Percentiles rank a stretch among this genome's conserved stretches.
These are phyloP conservation scores for Chlamydomonas incerta DNA, from an alignment of 139 green algal genomes.

Conservation along the genomic window DNA sequence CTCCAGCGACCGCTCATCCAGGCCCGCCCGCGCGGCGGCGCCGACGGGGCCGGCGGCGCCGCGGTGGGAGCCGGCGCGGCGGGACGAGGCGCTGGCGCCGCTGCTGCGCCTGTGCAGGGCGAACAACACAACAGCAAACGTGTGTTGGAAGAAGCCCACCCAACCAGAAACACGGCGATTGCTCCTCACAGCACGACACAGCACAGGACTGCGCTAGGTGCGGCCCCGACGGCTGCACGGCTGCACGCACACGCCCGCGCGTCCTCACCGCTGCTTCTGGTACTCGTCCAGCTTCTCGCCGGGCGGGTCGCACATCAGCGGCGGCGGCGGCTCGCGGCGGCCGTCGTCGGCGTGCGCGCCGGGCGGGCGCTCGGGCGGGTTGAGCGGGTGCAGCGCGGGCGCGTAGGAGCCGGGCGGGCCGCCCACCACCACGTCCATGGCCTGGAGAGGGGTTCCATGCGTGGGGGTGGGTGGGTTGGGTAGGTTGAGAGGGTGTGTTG, in stretches of 20 bases:
- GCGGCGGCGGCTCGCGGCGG: background rate
- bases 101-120: background rate
- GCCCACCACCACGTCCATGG: slow-evolving; percentile 48
- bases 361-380: background rate
- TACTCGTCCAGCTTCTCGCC: slow-evolving; percentile 30
- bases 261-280: slow-evolving; percentile 9
- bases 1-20: slow-evolving; percentile 12
- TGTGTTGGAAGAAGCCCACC: too few species aligned
- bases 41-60: background rate
- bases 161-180: too few species aligned
- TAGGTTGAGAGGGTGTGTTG: too few species aligned
- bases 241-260: too few species aligned
- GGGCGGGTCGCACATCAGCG: slow-evolving; percentile 19
- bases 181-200: too few species aligned
- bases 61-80: too few species aligned
- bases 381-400: slow-evolving; percentile 8
- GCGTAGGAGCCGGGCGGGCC: slow-evolving; percentile 45
- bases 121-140: too few species aligned
- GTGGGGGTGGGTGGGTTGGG: too few species aligned
- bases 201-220: too few species aligned
- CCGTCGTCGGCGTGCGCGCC: background rate
- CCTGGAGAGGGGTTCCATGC: too few species aligned
- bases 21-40: background rate
- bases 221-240: too few species aligned
- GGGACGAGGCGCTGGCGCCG: background rate